Percentiles rank a stretch among this genome's conserved stretches.
Conservation (phyloP, 1,139 yeast species). For the Pichia sp. region DNA sequence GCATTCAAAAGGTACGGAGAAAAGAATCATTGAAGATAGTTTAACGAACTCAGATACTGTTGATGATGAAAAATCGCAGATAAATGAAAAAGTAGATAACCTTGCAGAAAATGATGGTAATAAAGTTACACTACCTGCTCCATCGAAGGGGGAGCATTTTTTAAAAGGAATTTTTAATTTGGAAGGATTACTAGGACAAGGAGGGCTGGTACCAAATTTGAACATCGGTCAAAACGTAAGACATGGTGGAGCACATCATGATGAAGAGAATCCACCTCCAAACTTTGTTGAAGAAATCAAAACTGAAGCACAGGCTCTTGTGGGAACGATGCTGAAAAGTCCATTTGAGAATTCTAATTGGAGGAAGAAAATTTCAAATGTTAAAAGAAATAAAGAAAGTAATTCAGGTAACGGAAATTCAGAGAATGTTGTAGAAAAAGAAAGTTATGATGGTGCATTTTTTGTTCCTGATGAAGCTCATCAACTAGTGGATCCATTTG, state of each 20-base stretch:
- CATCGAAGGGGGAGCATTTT: constrained; percentile 10
- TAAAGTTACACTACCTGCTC: constrained; percentile 7
- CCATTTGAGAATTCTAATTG: constrained; percentile 8
- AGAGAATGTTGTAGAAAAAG: not conserved
- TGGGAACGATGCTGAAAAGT: constrained; percentile 11
- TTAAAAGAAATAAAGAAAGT: not conserved
- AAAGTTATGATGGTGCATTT: not conserved
- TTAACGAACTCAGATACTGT: not conserved
- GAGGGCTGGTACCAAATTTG: constrained; percentile 15
- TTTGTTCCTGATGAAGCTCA: constrained; percentile 14
- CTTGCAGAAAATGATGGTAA: constrained; percentile 11
- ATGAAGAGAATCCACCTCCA: constrained; percentile 13
- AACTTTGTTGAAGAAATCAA: constrained; percentile 14
- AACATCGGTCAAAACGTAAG: constrained; percentile 5
- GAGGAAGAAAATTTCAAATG: not conserved
- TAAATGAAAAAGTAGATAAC: constrained; percentile 1
- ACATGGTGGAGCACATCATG: constrained; percentile 2
- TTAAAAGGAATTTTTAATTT: constrained; percentile 15
- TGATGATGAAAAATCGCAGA: not conserved
- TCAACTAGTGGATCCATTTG: constrained; percentile 21
- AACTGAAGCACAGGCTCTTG: constrained; percentile 23
- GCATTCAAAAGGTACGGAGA: not conserved
- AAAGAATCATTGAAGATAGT: not conserved
- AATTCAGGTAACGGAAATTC: not conserved
- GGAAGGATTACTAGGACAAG: constrained; percentile 15